These are phyloP conservation scores for Quercus ilex DNA, from an alignment of 306 rosid genomes.

Conservation along the genomic window DNA sequence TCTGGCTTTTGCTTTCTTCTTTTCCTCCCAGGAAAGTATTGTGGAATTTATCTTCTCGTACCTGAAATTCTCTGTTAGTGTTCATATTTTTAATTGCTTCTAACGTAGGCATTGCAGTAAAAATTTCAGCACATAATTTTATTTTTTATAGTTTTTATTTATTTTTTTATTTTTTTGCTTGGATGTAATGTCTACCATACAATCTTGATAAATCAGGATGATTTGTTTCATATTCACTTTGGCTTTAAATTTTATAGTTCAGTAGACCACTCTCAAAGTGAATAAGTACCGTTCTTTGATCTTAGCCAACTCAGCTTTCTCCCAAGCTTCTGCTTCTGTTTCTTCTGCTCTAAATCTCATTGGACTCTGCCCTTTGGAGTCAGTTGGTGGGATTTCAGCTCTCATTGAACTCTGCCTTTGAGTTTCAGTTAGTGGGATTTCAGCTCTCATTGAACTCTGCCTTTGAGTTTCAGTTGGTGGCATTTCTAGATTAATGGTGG, in stretches of 20 bases:
- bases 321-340: conserved; percentile 61
- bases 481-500: not conserved
- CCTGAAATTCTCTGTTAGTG: conserved; percentile 46
- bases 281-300: conserved; percentile 50
- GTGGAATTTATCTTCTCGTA: conserved; percentile 34
- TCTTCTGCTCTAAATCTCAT: conserved; percentile 13
- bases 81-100: not conserved
- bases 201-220: not conserved
- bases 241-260: not conserved
- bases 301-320: conserved; percentile 48
- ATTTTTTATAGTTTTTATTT: not conserved
- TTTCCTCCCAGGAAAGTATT: conserved; percentile 65
- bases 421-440: conserved; percentile 8
- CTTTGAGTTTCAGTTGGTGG: conserved; percentile 18
- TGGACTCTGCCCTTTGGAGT: conserved; percentile 11
- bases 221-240: not conserved
- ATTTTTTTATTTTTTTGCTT: not conserved
- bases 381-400: not conserved
- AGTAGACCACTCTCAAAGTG: not conserved
- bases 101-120: not conserved
- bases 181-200: not conserved
- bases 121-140: not conserved
- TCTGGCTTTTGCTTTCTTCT: conserved; percentile 51
- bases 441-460: conserved; percentile 22
- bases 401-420: conserved; percentile 20